Evolutionary conservation across 2,329 filamentous ascomycete genomes (phyloP), one percentile per base, ranked within the genome.

Genomic region (Lithohypha guttulata): DNA sequence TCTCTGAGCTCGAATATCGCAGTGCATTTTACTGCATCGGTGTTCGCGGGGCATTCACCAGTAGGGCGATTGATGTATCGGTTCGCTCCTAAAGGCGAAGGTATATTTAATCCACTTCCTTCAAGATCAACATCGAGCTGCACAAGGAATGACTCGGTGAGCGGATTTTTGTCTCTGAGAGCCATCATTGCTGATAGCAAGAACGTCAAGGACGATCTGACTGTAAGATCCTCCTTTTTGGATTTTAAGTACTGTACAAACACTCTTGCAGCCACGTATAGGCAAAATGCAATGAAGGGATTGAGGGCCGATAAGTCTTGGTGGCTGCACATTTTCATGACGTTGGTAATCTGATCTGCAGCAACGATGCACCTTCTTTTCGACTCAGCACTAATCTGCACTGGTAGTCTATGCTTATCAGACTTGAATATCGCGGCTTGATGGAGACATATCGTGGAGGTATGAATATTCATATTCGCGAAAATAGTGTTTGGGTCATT

Each of bases 341-440:
- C 89, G 50, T 78, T 87, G 6, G 87, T 83, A 55, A 95, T 93
- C 56, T 95, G 87, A 42, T 87, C 86, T 19, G 91, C 91, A 9
- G 89, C 86, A 15, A 86, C 86, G 43, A 96, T 85, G 53, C 91
- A 96, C 45, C 91, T 75, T 10, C 91, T 76, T 59, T 94, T 95
- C 59, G 87, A 94, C 56, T 96, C 89, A 1, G 82, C 77, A 47
- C 83, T 79, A 32, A 95, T 79, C 13, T 81, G 79, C 1, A 73
- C 66, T 1, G 84, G 79, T 44, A 95, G 65, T 38, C 77, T 75
- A 59, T 94, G 81, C 62, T 86, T 91, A 53, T 96, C 89, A 0
- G 87, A 86, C 58, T 95, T 96, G 70, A 89, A 95, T 14, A 98
- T 96, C 18, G 91, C 91, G 2, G 89, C 91, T 63, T 98, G 91